phyloP scores from a whole-genome alignment of 2,329 filamentous ascomycete genomes.

The Colletotrichum camelliae region DNA sequence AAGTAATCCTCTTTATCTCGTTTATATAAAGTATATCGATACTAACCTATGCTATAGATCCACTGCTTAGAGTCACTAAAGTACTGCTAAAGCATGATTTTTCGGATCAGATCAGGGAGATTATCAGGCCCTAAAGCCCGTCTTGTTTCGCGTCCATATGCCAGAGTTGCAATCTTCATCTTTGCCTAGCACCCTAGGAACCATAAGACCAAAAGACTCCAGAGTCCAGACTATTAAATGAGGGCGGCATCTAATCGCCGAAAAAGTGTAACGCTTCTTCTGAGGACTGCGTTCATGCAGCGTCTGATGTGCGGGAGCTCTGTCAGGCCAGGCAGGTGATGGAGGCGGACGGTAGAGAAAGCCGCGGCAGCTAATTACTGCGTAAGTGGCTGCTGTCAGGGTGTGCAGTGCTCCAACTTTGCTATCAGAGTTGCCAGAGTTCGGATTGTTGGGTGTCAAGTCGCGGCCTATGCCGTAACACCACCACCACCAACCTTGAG shows the following conservation, averaged over 20 bases:
- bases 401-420: background rate
- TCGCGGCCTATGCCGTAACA: background rate
- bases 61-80: no score
- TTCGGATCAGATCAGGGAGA: no score
- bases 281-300: background rate
- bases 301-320: constrained; percentile 5
- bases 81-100: no score
- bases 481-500: background rate
- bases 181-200: background rate
- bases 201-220: background rate
- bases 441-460: background rate
- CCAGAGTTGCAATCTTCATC: background rate
- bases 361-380: background rate
- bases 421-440: background rate
- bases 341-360: background rate
- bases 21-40: no score
- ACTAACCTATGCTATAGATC: no score
- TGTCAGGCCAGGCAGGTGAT: background rate
- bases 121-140: no score
- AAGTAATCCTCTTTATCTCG: no score
- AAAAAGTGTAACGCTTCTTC: background rate
- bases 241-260: background rate
- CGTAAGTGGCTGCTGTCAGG: background rate
- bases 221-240: background rate
- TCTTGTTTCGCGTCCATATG: background rate